These are phyloP conservation scores for Macrolepiota albuminosa DNA, from an alignment of 768 basidiomycete species.

Conservation along the genomic window DNA sequence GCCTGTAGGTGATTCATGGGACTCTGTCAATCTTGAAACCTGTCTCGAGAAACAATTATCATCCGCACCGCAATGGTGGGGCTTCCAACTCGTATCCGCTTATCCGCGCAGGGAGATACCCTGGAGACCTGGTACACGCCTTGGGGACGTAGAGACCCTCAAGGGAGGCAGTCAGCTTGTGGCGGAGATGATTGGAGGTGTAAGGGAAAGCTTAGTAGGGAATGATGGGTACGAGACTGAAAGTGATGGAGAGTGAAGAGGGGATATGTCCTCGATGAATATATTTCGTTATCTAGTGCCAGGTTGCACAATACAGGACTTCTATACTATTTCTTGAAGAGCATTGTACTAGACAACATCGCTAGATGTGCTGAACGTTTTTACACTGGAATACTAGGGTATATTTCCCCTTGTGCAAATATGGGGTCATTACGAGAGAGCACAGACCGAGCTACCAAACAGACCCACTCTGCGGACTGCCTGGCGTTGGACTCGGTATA, in stretches of 20 bases:
- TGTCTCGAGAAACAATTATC: conserved; percentile 23
- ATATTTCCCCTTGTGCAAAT: neutral
- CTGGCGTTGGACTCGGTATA: conserved; percentile 35
- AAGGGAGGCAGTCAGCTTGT: conserved; percentile 40
- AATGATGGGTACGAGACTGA: conserved; percentile 1
- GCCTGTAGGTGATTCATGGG: conserved; percentile 32
- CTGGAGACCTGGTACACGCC: conserved; percentile 35
- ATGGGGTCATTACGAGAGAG: neutral
- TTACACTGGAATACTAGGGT: neutral
- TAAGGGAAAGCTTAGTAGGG: neutral
- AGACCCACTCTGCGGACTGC: conserved; percentile 17
- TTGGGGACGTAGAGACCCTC: conserved; percentile 45
- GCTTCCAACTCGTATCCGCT: conserved; percentile 61
- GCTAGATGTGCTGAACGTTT: neutral
- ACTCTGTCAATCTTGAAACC: conserved; percentile 30
- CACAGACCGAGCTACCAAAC: neutral
- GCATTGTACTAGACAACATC: neutral
- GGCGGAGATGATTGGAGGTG: neutral
- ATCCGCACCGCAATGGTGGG: conserved; percentile 51
- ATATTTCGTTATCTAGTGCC: neutral
- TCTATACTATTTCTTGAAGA: neutral
- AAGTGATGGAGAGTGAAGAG: neutral
- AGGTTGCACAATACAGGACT: neutral
- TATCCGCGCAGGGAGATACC: conserved; percentile 67
- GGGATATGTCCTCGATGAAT: neutral